Evolutionary conservation across 2,329 filamentous ascomycete genomes (phyloP), one percentile per base, ranked within the genome.

Genomic region (Arthroderma sp.): DNA sequence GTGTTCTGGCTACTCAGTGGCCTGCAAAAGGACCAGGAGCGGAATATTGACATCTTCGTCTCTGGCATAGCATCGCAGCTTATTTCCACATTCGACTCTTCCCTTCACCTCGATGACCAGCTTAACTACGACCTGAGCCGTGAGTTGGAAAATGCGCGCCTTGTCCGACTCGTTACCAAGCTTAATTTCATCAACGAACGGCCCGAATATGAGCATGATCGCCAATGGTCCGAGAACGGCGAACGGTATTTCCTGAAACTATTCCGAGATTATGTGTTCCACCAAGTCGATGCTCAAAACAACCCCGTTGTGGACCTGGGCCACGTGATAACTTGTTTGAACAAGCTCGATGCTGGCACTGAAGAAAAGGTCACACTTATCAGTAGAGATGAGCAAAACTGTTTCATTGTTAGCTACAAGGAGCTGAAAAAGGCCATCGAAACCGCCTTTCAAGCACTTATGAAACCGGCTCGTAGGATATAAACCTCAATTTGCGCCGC

Each of bases 241-340:
- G 86, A 94, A 56, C 78, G 88, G 29, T 96, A 94, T 61, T 83
- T 86, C 59, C 72, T 98, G 51, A 95, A 94, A 66, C 74, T 98
- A 6, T 96, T 96, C 70, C 78, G 91, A 41, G 91, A 98, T 65
- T 96, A 93, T 56, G 86, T 95, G 36, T 98, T 96, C 66, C 91
- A 98, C 62, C 88, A 94, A 58, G 87, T 95, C 8, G 87, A 96
- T 60, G 75, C 77, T 29, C 79, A 86, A 46, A 87, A 86, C 9
- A 82, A 84, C 43, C 83, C 91, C 0, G 82, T 88, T 1, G 72
- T 94, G 4, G 85, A 95, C 58, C 70, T 95, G 47, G 89, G 83
- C 3, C 88, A 96, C 66, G 86, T 96, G 51, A 64, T 98, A 38
- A 77, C 75, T 28, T 89, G 83, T 58, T 66, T 98, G 53, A 95